Percentiles rank a stretch among this genome's conserved stretches.
Conservation (phyloP, 139 green algal genomes). For the Chlorella vulgaris region DNA sequence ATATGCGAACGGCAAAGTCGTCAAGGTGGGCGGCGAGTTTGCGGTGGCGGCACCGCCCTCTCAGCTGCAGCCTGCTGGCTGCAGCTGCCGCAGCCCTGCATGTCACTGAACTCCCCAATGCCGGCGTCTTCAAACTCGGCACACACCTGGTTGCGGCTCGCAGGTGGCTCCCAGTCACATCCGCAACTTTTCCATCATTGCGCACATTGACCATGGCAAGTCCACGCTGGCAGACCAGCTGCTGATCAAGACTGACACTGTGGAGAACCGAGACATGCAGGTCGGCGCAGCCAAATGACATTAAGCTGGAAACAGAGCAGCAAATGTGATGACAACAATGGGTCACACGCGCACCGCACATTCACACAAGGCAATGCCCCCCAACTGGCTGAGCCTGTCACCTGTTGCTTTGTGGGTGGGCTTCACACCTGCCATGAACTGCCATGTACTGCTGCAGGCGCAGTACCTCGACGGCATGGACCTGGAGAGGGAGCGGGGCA, state of each 20-base stretch:
- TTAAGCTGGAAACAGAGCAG: no score
- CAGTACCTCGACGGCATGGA: slow-evolving; percentile 97
- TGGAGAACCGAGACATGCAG: slow-evolving; percentile 81
- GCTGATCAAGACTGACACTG: slow-evolving; percentile 83
- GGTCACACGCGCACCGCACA: background rate
- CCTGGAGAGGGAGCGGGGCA: slow-evolving; percentile 97
- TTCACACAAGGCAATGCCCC: slow-evolving; percentile 69
- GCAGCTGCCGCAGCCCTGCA: background rate
- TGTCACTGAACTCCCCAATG: background rate
- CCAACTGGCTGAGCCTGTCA: slow-evolving; percentile 84
- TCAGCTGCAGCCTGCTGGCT: background rate
- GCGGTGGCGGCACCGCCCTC: no score
- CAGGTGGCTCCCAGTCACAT: slow-evolving; percentile 57
- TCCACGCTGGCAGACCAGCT: slow-evolving; percentile 85
- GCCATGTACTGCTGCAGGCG: slow-evolving; percentile 1
- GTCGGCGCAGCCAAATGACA: no score
- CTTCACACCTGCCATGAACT: background rate
- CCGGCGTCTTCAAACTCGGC: background rate
- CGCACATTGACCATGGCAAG: slow-evolving; percentile 83
- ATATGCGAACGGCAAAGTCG: slow-evolving; percentile 28
- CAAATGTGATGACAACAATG: no score
- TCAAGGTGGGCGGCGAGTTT: slow-evolving; percentile 45
- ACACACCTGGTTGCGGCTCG: background rate
- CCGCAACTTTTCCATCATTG: slow-evolving; percentile 80
- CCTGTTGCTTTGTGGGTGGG: no score